Conservation (phyloP, 2,329 filamentous ascomycete species). For the Fusarium zealandicum region DNA sequence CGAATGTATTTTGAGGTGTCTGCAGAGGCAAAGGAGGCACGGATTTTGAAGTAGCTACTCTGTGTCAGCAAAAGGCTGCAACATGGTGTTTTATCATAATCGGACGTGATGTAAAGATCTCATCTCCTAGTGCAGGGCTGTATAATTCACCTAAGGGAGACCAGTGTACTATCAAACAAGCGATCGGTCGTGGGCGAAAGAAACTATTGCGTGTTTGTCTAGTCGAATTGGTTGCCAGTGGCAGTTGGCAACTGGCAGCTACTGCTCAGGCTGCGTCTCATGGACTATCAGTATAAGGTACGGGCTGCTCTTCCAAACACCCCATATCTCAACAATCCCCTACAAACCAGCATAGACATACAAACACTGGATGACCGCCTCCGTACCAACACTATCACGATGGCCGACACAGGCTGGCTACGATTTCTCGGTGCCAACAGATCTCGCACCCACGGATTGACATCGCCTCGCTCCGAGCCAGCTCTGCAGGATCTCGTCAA, state of each 20-base stretch:
- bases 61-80: too few species aligned
- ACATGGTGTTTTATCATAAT: too few species aligned
- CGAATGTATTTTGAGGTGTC: too few species aligned
- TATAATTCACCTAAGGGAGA: too few species aligned
- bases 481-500: conserved; percentile 28
- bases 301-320: background rate
- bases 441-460: conserved; percentile 30
- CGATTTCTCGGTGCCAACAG: conserved; percentile 38
- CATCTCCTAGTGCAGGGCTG: too few species aligned
- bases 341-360: background rate
- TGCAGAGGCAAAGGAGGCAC: too few species aligned
- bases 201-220: too few species aligned
- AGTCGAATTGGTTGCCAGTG: background rate
- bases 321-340: background rate
- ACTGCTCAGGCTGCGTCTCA: background rate
- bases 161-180: too few species aligned
- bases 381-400: conserved; percentile 9
- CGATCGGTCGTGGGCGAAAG: too few species aligned
- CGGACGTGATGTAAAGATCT: too few species aligned
- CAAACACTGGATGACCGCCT: background rate
- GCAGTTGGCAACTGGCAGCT: background rate
- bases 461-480: conserved; percentile 33
- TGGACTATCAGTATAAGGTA: too few species aligned
- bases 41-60: too few species aligned
- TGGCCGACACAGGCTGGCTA: conserved; percentile 38